A percentile compares a stretch with the other conserved stretches of the same genome.
These are phyloP conservation scores for Cucumis sativus DNA, from an alignment of 306 rosid species.

Conservation along the genomic window Cucumber_9930_V3 NC_026656.2:7514001-7514500, in stretches of 20 bases:
- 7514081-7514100: no score
- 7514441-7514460: background rate
- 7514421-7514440: background rate
- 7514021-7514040: background rate
- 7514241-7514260: background rate
- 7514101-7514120: no score
- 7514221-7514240: background rate
- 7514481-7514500: constrained; percentile 72
- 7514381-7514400: background rate
- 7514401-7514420: background rate
- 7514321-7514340: background rate
- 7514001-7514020: background rate
- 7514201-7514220: background rate
- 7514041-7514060: background rate
- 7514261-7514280: background rate
- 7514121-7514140: no score
- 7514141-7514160: no score
- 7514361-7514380: background rate
- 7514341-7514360: background rate
- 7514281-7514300: background rate
- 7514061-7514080: no score
- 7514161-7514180: no score
- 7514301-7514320: constrained; percentile 1
- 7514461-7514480: constrained; percentile 47
- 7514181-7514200: background rate